Conservation (phyloP, 441 rosid genomes). For the Jatropha podagrica region DNA sequence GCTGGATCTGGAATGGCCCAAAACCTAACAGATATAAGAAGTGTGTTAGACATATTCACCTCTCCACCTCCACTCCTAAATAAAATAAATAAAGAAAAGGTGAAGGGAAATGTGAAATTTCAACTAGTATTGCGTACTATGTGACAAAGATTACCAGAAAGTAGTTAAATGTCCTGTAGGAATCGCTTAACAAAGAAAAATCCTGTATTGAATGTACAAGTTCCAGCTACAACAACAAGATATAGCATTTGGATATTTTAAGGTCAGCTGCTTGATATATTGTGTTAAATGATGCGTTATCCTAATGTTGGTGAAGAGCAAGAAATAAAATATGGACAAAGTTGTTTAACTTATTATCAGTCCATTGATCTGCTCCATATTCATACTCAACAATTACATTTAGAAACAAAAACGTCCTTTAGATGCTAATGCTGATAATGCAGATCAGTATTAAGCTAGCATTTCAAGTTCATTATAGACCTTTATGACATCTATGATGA, state of each 20-base stretch:
- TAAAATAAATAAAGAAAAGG: not conserved
- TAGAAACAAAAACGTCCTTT: not conserved
- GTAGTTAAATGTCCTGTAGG: no score
- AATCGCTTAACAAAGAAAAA: not conserved
- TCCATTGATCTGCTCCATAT: not conserved
- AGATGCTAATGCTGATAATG: not conserved
- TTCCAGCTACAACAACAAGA: not conserved
- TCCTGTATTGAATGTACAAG: not conserved
- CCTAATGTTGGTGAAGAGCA: not conserved
- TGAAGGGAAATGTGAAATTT: not conserved
- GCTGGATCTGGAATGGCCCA: constrained; percentile 53
- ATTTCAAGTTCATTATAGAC: not conserved
- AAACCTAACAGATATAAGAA: constrained; percentile 42
- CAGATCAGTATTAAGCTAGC: not conserved
- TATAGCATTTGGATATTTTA: not conserved
- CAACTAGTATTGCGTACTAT: not conserved
- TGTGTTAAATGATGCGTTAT: not conserved
- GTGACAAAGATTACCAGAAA: not conserved
- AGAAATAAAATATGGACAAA: not conserved
- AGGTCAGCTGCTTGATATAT: not conserved
- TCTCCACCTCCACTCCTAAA: not conserved
- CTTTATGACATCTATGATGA: not conserved
- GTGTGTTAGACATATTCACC: constrained; percentile 16
- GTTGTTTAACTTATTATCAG: not conserved
- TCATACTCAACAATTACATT: not conserved